Evolutionary conservation across 2,329 filamentous ascomycete species (phyloP).

Genomic region (Penicillium sp.): DNA sequence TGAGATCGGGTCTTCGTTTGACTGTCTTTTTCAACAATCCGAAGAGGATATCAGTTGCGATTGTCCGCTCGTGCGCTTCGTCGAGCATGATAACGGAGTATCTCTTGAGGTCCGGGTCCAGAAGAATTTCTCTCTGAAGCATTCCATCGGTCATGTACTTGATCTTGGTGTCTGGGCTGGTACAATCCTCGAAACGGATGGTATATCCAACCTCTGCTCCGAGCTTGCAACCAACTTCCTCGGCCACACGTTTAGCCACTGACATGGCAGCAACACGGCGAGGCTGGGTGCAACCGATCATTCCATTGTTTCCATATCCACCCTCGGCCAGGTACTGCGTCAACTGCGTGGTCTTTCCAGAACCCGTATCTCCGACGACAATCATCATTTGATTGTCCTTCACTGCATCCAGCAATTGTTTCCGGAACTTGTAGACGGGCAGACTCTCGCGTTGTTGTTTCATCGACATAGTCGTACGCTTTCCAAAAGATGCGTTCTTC

Average conservation of each 20-base stretch:
- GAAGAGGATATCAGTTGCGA: constrained; percentile 93
- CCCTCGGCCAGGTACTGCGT: constrained; percentile 94
- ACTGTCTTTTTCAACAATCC: constrained; percentile 91
- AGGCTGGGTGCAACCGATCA: constrained; percentile 95
- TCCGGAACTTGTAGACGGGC: constrained; percentile 85
- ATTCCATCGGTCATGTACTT: constrained; percentile 99
- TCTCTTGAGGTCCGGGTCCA: constrained; percentile 82
- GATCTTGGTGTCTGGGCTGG: constrained; percentile 81
- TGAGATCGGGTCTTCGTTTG: constrained; percentile 79
- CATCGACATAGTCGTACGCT: constrained; percentile 85
- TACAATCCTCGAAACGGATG: constrained; percentile 95
- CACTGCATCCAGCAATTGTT: constrained; percentile 83
- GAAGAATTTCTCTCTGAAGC: constrained; percentile 89
- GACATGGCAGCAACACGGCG: constrained; percentile 97
- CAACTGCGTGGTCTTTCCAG: constrained; percentile 93
- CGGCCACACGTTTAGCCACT: constrained; percentile 91
- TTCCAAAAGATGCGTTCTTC: constrained; percentile 78
- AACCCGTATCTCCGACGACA: constrained; percentile 95
- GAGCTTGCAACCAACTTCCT: constrained; percentile 88
- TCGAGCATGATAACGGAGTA: constrained; percentile 98
- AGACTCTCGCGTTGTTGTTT: constrained; percentile 90
- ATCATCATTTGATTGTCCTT: constrained; percentile 86
- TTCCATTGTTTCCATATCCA: constrained; percentile 80
- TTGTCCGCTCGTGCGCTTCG: constrained; percentile 95
- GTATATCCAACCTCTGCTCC: constrained; percentile 95